These are phyloP conservation scores for Stagonosporopsis cucurbitacearum DNA, from an alignment of 2,329 filamentous ascomycete species.

Conservation along the genomic window DNA sequence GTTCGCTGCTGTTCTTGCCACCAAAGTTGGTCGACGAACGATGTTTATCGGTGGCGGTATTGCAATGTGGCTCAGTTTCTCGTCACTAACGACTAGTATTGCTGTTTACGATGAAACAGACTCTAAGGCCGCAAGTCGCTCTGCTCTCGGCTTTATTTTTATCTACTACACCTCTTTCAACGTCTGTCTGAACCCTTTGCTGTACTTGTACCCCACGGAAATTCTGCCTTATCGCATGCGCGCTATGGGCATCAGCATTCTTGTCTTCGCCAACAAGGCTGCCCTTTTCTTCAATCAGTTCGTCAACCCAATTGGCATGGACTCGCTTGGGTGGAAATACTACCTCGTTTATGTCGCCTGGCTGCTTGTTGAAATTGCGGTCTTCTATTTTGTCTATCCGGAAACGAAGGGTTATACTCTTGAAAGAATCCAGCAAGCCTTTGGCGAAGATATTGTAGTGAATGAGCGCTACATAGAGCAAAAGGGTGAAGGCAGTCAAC, in stretches of 20 bases:
- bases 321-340: background rate
- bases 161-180: background rate
- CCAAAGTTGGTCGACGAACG: background rate
- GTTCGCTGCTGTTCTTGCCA: background rate
- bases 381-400: background rate
- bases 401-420: conserved; percentile 5
- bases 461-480: no score
- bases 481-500: no score
- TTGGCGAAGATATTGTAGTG: no score
- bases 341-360: background rate
- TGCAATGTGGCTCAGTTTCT: background rate
- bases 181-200: background rate
- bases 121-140: background rate
- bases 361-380: background rate
- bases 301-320: background rate
- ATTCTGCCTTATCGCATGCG: background rate
- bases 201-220: background rate
- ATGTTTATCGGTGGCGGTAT: background rate
- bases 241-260: background rate
- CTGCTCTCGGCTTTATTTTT: background rate
- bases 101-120: background rate
- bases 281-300: background rate
- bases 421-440: conserved; percentile 7
- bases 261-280: background rate
- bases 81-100: background rate